These are phyloP conservation scores for Magnaporthiopsis poae DNA, from an alignment of 2,329 filamentous ascomycete genomes.

Conservation along the genomic window DNA sequence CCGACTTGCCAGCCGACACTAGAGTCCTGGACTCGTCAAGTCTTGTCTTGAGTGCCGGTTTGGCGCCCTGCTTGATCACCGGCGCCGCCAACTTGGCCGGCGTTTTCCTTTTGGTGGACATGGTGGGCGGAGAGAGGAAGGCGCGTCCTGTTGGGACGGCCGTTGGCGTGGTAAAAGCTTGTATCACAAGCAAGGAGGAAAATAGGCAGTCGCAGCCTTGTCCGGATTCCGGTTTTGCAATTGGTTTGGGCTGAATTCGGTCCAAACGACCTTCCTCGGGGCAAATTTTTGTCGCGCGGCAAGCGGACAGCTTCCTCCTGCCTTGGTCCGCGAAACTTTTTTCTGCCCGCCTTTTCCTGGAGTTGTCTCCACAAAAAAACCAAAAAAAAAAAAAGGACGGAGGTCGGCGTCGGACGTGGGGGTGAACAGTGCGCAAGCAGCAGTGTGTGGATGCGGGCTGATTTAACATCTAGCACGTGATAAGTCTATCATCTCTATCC, in stretches of 20 bases:
- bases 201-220: slow-evolving; percentile 4
- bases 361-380: neutral
- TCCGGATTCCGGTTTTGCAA: slow-evolving; percentile 4
- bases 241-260: slow-evolving; percentile 1
- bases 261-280: neutral
- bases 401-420: slow-evolving; percentile 1
- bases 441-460: neutral
- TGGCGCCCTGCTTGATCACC: slow-evolving; percentile 42
- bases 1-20: slow-evolving; percentile 32
- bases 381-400: neutral
- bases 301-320: neutral
- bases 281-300: slow-evolving; percentile 11
- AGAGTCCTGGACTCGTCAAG: slow-evolving; percentile 51
- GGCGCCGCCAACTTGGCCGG: slow-evolving; percentile 48
- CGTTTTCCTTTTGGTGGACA: slow-evolving; percentile 54
- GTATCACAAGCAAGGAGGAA: neutral
- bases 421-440: neutral
- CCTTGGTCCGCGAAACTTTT: slow-evolving; percentile 10
- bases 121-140: slow-evolving; percentile 17
- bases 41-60: slow-evolving; percentile 36
- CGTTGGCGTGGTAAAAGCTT: neutral
- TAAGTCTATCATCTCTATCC: neutral
- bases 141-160: neutral
- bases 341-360: slow-evolving; percentile 12
- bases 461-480: neutral